phyloP scores from a whole-genome alignment of 495 filamentous ascomycete genomes.

The Daldinia caldariorum region DNA sequence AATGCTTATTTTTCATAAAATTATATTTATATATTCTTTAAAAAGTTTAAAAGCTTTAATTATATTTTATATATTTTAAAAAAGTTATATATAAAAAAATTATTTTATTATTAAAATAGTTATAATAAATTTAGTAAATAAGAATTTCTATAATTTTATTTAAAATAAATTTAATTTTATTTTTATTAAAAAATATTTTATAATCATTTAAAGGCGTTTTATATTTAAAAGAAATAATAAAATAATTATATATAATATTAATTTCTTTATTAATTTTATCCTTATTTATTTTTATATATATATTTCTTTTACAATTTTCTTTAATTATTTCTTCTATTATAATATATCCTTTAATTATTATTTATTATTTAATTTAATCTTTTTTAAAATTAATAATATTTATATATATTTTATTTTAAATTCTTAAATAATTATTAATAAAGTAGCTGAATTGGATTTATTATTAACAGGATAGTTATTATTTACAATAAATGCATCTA shows the following conservation, averaged over 20 bases:
- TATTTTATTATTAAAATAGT: not conserved
- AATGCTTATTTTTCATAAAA: not conserved
- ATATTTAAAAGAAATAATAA: too few species aligned
- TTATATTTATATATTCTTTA: not conserved
- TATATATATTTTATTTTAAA: too few species aligned
- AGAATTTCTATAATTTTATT: not conserved
- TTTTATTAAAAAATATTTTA: not conserved
- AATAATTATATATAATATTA: not conserved
- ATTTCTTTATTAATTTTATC: not conserved
- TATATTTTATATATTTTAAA: not conserved
- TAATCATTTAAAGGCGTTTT: too few species aligned
- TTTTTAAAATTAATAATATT: too few species aligned
- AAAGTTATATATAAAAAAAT: not conserved
- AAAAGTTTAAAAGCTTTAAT: not conserved
- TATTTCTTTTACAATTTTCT: not conserved
- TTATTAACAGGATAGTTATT: too few species aligned
- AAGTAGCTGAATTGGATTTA: too few species aligned
- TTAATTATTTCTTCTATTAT: not conserved
- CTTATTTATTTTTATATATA: not conserved
- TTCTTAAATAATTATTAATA: too few species aligned
- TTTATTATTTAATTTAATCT: not conserved
- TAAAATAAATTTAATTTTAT: not conserved
- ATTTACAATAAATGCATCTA: not conserved
- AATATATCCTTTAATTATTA: not conserved
- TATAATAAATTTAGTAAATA: not conserved